These are phyloP conservation scores for Wilcoxina mikolae DNA, from an alignment of 495 filamentous ascomycete genomes.

Conservation along the genomic window DNA sequence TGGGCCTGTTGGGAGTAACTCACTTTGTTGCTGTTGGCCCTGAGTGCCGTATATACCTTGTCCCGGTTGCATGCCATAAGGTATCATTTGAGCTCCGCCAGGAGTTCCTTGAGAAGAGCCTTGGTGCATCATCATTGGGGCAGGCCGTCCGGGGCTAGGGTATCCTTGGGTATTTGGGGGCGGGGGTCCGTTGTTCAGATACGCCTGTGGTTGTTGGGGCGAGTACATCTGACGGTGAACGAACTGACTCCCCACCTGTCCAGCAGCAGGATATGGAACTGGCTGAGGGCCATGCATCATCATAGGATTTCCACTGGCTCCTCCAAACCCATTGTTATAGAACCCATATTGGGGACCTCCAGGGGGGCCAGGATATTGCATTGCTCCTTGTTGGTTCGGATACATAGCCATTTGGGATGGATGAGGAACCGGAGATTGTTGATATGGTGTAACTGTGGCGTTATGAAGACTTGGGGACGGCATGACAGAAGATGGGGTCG, in stretches of 20 bases:
- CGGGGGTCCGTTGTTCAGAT: constrained; percentile 41
- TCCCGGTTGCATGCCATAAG: constrained; percentile 27
- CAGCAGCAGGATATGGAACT: constrained; percentile 35
- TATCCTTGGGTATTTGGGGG: constrained; percentile 44
- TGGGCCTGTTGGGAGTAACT: constrained; percentile 24
- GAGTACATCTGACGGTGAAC: constrained; percentile 42
- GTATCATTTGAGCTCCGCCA: constrained; percentile 29
- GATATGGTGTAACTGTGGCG: constrained; percentile 40
- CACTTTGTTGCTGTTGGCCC: constrained; percentile 28
- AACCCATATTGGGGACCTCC: constrained; percentile 33
- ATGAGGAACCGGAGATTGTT: constrained; percentile 40
- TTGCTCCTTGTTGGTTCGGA: constrained; percentile 40
- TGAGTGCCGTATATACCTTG: constrained; percentile 26
- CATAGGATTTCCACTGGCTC: constrained; percentile 42
- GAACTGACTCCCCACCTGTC: constrained; percentile 40
- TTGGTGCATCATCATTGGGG: constrained; percentile 61
- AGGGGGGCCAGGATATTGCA: constrained; percentile 44
- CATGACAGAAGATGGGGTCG: constrained; percentile 46
- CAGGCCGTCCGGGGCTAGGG: constrained; percentile 48
- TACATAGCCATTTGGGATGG: constrained; percentile 42
- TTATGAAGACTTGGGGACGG: constrained; percentile 50
- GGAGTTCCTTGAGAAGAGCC: constrained; percentile 26
- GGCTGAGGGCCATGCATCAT: constrained; percentile 54
- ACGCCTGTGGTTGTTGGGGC: constrained; percentile 47
- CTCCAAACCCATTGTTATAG: constrained; percentile 34